Conservation (phyloP, 148 eudicot genomes). For the Vaccinium corymbosum region DNA sequence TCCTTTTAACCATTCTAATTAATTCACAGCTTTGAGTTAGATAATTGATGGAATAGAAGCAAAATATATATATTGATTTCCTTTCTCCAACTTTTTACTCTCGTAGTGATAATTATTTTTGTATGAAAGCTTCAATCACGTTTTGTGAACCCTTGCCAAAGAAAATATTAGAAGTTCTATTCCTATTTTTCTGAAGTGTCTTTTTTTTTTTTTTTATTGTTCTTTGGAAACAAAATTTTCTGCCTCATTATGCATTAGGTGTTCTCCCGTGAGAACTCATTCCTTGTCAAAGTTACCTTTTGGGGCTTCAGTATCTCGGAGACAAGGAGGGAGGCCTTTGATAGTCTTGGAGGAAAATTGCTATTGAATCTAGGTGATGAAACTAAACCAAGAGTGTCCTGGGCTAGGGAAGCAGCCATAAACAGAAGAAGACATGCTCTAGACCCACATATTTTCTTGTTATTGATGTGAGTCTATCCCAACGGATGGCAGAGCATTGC, state of each 20-base stretch:
- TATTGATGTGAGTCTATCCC: background rate
- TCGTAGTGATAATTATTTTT: background rate
- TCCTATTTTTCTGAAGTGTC: background rate
- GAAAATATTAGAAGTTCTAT: background rate
- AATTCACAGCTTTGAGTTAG: conserved; percentile 1
- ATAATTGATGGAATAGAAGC: background rate
- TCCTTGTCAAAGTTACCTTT: background rate
- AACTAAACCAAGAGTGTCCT: background rate
- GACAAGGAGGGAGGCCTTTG: background rate
- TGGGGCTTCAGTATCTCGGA: background rate
- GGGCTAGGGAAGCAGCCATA: background rate
- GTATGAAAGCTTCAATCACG: background rate
- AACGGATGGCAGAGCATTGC: background rate
- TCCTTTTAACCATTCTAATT: background rate
- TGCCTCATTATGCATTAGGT: background rate
- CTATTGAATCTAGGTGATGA: background rate
- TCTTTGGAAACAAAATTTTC: background rate
- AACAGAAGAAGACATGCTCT: background rate
- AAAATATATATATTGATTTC: background rate
- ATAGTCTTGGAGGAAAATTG: background rate
- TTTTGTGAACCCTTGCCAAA: background rate
- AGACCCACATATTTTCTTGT: background rate
- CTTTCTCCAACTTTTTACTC: background rate
- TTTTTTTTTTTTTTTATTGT: background rate
- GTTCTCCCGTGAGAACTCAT: background rate